Evolutionary conservation across 331 rosid species (phyloP).

Genomic region (Acacia concinna): DNA sequence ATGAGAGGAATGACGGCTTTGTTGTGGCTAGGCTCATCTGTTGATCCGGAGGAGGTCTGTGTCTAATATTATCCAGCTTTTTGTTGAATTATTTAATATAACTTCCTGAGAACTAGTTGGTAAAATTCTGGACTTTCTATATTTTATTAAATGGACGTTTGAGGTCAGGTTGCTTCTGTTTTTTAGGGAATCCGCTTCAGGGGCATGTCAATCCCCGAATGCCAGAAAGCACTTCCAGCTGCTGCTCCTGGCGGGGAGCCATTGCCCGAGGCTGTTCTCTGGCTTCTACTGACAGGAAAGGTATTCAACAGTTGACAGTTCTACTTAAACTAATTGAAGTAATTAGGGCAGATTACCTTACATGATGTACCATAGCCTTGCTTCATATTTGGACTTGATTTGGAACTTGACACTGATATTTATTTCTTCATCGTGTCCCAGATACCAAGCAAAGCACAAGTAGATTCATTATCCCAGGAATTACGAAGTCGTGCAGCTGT

Average conservation of each 20-base stretch:
- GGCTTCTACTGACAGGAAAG: conserved; percentile 97
- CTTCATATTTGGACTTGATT: conserved; percentile 3
- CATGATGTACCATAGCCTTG: conserved; percentile 6
- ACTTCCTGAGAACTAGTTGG: conserved; percentile 11
- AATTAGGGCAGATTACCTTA: conserved; percentile 10
- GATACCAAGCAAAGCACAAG: conserved; percentile 95
- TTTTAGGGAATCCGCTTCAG: conserved; percentile 94
- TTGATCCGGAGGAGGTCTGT: conserved; percentile 94
- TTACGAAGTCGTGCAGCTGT: conserved; percentile 72
- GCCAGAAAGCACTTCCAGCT: conserved; percentile 84
- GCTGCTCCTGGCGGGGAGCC: conserved; percentile 94
- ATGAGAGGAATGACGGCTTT: conserved; percentile 99
- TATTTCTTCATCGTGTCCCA: conserved; percentile 34
- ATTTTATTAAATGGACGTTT: conserved; percentile 31
- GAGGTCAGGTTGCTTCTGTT: conserved; percentile 23
- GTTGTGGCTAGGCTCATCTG: conserved; percentile 91
- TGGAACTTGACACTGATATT: conserved; percentile 15
- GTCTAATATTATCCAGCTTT: conserved; percentile 28
- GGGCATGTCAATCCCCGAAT: conserved; percentile 85
- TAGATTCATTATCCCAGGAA: conserved; percentile 74
- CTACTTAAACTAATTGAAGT: conserved; percentile 24
- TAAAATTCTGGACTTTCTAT: conserved; percentile 19
- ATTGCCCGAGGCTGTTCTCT: conserved; percentile 86
- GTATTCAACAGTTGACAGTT: conserved; percentile 36
- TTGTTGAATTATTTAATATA: conserved; percentile 14